Base-by-base conservation (phyloP, 176 grass and related monocot genomes). In the Tillandsia leiboldiana region DNA sequence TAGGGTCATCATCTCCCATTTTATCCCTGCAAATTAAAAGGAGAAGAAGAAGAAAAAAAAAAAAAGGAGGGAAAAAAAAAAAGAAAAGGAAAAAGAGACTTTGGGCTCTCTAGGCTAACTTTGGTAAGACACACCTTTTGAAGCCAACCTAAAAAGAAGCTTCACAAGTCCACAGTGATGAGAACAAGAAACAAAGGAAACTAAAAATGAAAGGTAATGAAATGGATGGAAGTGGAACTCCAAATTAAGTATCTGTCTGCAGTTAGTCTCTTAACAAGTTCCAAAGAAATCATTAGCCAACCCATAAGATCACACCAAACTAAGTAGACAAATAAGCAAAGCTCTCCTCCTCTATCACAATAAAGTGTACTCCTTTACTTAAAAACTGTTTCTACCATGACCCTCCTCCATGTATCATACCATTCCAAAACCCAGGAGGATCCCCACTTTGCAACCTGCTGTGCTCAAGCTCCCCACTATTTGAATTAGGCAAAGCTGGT, bases 351-450 rank as follows among this genome's bases (percentile, higher is more conserved):
- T 42, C 33, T 42, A 42, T 42, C 33, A 42, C 8, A 7, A 23
- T 23, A 9, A 61, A 56, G 8, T 5, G 3, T 14, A 17, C 56
- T 20, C 22, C n/a, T 61, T 61, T 61, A 18, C 56, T 61, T 20
- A 23, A 23, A 20, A 18, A 61, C 33, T 42, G 33, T 42, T 10
- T 22, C 56, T 61, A 61, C 56, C 56, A 61, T 23, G 56, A 7
- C 3, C 81, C 81, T 26, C 81, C 77, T 77, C 83, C 83, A 73
- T 77, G 81, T 26, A 88, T 70, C 73, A 88, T 77, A 69, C 70
- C 49, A 59, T 74, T 88, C 85, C 85, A 88, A 81, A 81, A 84
- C 22, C 81, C 85, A 13, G 73, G 23, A 0, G 85, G 58, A 29
- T 88, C 85, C 26, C 71, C 77, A 8, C 51, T 63, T 62, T 88